Evolutionary conservation across 768 basidiomycete genomes (phyloP), one percentile per base, ranked within the genome.

Genomic region (Russula ochroleuca): DNA sequence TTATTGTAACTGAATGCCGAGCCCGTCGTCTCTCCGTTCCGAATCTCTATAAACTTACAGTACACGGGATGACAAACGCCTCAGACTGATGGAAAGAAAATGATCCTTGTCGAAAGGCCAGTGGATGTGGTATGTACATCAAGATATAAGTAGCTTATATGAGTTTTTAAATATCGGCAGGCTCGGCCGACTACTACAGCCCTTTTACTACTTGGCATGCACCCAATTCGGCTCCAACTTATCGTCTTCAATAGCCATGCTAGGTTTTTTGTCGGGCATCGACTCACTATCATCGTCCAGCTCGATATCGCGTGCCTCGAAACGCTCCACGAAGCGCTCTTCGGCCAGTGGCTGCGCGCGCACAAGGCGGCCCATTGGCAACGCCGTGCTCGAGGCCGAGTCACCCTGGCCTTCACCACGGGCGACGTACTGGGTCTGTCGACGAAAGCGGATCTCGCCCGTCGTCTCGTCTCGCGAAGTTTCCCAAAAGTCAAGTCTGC

Each of bases 361-460:
- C n/a, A 65, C 53, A 15, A 65, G 64, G 33, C 59, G 59, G 6
- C 59, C 54, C 64, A 65, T 65, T 31, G 64, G 64, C 21, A 65
- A n/a, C 15, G 64, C 64, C 2, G 64, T 65, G 17, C 38, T 59
- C 5, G 57, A 54, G 10, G 65, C 58, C 14, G n/a, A 28, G 5
- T 58, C 47, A 5, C 28, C 15, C 38, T 31, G 50, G 28, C 38
- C 50, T 2, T 59, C 57, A 15, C 19, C 50, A 19, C 41, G 57
- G 2, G 40, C 33, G 47, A 67, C 28, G 19, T 55, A 28, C 14
- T 67, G 65, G 6, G 65, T 67, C 58, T 65, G 66, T 6, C 66
- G 66, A 23, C 66, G 58, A 59, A 67, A 67, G 25, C 66, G 66
- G 35, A 67, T 65, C 47, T 67, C 66, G 11, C 66, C 66, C n/a